Evolutionary conservation across 2,329 filamentous ascomycete genomes (phyloP).

Genomic region (Aphanoascus verrucosus): DNA sequence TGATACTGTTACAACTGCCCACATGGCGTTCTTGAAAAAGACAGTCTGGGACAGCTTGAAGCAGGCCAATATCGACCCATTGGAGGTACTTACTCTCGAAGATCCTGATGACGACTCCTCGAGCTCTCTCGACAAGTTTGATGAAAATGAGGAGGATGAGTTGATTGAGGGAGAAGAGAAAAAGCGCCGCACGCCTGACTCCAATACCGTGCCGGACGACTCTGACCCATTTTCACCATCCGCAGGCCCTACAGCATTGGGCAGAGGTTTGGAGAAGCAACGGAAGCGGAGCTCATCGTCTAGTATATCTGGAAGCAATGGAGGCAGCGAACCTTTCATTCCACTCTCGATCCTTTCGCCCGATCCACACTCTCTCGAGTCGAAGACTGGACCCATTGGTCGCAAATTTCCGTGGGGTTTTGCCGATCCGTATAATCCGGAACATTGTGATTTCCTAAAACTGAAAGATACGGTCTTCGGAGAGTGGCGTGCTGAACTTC

Average conservation of each 20-base stretch:
- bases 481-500: slow-evolving; percentile 85
- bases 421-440: slow-evolving; percentile 79
- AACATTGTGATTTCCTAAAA: slow-evolving; percentile 87
- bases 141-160: slow-evolving; percentile 42
- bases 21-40: slow-evolving; percentile 87
- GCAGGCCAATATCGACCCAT: slow-evolving; percentile 71
- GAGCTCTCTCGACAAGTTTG: slow-evolving; percentile 31
- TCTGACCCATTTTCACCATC: slow-evolving; percentile 5
- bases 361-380: slow-evolving; percentile 63
- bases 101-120: slow-evolving; percentile 54
- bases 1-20: slow-evolving; percentile 87
- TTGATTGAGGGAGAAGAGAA: slow-evolving; percentile 26
- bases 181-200: slow-evolving; percentile 22
- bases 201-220: slow-evolving; percentile 13
- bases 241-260: not conserved
- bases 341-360: slow-evolving; percentile 91
- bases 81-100: slow-evolving; percentile 75
- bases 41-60: slow-evolving; percentile 83
- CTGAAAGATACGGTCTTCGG: slow-evolving; percentile 86
- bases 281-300: slow-evolving; percentile 12
- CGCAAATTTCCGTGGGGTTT: slow-evolving; percentile 95
- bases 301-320: slow-evolving; percentile 25
- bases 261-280: slow-evolving; percentile 4
- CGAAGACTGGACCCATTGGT: slow-evolving; percentile 48
- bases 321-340: slow-evolving; percentile 49